A percentile compares a stretch with the other conserved stretches of the same genome.
phyloP scores from a whole-genome alignment of 306 rosid genomes.

The Medicago truncatula region DNA sequence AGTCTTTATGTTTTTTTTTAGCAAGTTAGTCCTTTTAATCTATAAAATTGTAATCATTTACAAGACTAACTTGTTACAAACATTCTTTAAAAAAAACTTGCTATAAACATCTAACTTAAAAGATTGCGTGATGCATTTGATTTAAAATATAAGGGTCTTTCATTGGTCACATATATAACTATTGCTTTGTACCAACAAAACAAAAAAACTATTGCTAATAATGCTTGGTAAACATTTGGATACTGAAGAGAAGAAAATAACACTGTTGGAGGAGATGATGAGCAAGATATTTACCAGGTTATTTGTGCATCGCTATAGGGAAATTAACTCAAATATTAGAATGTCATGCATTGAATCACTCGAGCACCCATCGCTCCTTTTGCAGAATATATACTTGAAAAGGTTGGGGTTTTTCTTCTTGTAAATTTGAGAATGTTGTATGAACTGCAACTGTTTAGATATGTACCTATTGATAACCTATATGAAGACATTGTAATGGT shows the following conservation, averaged over 20 bases:
- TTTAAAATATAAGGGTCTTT: constrained; percentile 61
- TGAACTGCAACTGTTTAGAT: constrained; percentile 79
- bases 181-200: too few relatives aligned
- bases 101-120: too few relatives aligned
- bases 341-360: constrained; percentile 88
- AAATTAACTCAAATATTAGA: constrained; percentile 86
- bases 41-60: too few relatives aligned
- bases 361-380: constrained; percentile 89
- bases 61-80: too few relatives aligned
- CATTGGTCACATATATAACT: constrained; percentile 82
- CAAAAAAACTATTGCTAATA: constrained; percentile 77
- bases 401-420: constrained; percentile 95
- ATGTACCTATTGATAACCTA: constrained; percentile 63
- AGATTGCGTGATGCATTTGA: too few relatives aligned
- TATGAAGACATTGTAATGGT: constrained; percentile 70
- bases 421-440: constrained; percentile 91
- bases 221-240: constrained; percentile 91
- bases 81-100: too few relatives aligned
- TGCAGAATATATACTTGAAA: constrained; percentile 92
- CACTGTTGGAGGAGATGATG: constrained; percentile 95
- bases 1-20: too few relatives aligned
- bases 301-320: constrained; percentile 97
- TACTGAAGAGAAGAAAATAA: constrained; percentile 86
- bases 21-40: too few relatives aligned
- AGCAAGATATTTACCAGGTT: constrained; percentile 96